Conservation (phyloP, 805 yeast genomes). For the Metschnikowia drakensbergensis region DNA sequence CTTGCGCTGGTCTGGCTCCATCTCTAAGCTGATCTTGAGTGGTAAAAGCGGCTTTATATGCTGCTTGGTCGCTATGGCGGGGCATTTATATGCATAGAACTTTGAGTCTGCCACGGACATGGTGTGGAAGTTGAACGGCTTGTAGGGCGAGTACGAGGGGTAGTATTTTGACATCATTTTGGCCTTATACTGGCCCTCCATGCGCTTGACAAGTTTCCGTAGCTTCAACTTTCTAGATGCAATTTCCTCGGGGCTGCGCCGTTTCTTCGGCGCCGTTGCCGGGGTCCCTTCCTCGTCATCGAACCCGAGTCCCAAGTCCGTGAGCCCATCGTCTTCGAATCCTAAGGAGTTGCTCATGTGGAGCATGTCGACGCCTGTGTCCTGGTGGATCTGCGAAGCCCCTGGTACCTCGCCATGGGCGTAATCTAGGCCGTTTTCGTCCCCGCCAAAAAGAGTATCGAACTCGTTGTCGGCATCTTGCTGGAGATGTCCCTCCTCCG, state of each 20-base stretch:
- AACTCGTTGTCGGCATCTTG: constrained; percentile 36
- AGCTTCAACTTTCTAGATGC: constrained; percentile 28
- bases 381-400: constrained; percentile 3
- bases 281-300: constrained; percentile 16
- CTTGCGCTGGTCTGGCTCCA: constrained; percentile 57
- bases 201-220: constrained; percentile 22
- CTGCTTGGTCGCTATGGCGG: constrained; percentile 35
- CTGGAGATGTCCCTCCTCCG: constrained; percentile 24
- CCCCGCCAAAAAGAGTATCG: constrained; percentile 38
- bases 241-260: constrained; percentile 18
- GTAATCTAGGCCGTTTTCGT: constrained; percentile 20
- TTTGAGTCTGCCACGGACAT: constrained; percentile 62
- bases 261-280: constrained; percentile 4
- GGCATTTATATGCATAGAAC: constrained; percentile 50
- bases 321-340: constrained; percentile 20
- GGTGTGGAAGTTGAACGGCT: constrained; percentile 59
- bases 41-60: constrained; percentile 51
- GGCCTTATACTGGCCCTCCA: constrained; percentile 27
- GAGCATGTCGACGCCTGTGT: constrained; percentile 15
- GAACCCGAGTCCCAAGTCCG: constrained; percentile 18
- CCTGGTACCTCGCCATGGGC: constrained; percentile 20
- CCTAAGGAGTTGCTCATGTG: constrained; percentile 13
- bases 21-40: constrained; percentile 54
- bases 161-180: constrained; percentile 45
- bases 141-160: constrained; percentile 57